Conservation (phyloP, 2,329 filamentous ascomycete species). For the Beauveria australis region DNA sequence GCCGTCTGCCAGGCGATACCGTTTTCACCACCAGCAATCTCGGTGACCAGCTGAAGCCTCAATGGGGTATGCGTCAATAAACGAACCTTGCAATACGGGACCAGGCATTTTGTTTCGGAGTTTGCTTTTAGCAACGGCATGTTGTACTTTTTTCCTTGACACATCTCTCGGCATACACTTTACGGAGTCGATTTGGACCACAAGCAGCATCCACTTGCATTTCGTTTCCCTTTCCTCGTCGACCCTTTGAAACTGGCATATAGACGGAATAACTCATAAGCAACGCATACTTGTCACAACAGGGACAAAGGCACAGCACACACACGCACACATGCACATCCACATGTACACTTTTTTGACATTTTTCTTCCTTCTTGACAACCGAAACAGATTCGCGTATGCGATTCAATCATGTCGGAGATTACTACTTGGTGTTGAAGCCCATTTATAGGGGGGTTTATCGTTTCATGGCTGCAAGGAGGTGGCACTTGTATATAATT, state of each 20-base stretch:
- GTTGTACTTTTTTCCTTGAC: slow-evolving; percentile 6
- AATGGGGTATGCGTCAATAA: slow-evolving; percentile 46
- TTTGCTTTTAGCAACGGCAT: slow-evolving; percentile 4
- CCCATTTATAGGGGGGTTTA: not conserved
- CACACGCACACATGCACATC: slow-evolving; percentile 1
- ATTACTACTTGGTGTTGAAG: not conserved
- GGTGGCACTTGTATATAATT: slow-evolving; percentile 4
- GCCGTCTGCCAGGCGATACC: slow-evolving; percentile 70
- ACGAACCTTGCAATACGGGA: not conserved
- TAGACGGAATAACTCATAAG: slow-evolving; percentile 8
- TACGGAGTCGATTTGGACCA: slow-evolving; percentile 8
- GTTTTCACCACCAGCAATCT: slow-evolving; percentile 71
- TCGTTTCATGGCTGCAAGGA: not conserved
- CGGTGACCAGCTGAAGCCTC: slow-evolving; percentile 49
- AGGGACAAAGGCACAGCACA: slow-evolving; percentile 1
- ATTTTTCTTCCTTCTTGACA: not conserved
- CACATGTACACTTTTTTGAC: slow-evolving; percentile 6
- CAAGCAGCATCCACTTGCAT: slow-evolving; percentile 7
- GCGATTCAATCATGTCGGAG: not conserved
- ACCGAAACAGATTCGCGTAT: not conserved
- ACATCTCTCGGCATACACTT: slow-evolving; percentile 7
- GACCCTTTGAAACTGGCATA: slow-evolving; percentile 7
- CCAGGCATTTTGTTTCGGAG: slow-evolving; percentile 7
- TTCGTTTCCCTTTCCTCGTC: not conserved
- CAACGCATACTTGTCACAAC: slow-evolving; percentile 8